Evolutionary conservation across 805 yeast genomes (phyloP).

Genomic region (Kluyveromyces wickerhamii): DNA sequence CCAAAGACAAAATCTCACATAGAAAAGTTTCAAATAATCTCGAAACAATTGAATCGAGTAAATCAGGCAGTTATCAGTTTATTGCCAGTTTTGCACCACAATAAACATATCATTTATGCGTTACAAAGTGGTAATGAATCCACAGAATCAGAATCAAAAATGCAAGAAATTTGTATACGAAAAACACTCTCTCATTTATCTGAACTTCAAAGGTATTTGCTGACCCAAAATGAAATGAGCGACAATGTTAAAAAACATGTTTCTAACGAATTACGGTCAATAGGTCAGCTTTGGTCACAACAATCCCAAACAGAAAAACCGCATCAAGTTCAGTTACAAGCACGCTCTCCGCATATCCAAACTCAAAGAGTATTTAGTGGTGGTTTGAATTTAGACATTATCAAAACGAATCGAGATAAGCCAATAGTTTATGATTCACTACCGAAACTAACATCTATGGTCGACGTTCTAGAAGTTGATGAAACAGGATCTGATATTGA

Average conservation of each 20-base stretch:
- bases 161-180: background rate
- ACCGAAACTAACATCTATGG: slow-evolving; percentile 5
- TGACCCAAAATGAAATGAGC: background rate
- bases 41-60: slow-evolving; percentile 13
- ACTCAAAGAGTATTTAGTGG: slow-evolving; percentile 5
- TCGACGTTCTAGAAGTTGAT: slow-evolving; percentile 13
- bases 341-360: background rate
- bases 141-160: background rate
- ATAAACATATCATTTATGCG: background rate
- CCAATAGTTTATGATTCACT: slow-evolving; percentile 3
- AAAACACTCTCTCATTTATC: background rate
- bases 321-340: background rate
- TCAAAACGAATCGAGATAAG: slow-evolving; percentile 10
- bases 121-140: background rate
- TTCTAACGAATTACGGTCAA: slow-evolving; percentile 2
- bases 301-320: background rate
- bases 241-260: slow-evolving; percentile 1
- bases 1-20: slow-evolving; percentile 12
- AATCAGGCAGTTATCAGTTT: background rate
- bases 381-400: slow-evolving; percentile 19
- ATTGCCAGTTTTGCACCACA: slow-evolving; percentile 1
- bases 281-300: slow-evolving; percentile 6
- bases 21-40: slow-evolving; percentile 11
- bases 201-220: slow-evolving; percentile 6
- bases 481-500: slow-evolving; percentile 12